Percentiles rank a stretch among this genome's conserved stretches.
Conservation (phyloP, 108 stramenopile species). For the Epipyxis sp. region DNA sequence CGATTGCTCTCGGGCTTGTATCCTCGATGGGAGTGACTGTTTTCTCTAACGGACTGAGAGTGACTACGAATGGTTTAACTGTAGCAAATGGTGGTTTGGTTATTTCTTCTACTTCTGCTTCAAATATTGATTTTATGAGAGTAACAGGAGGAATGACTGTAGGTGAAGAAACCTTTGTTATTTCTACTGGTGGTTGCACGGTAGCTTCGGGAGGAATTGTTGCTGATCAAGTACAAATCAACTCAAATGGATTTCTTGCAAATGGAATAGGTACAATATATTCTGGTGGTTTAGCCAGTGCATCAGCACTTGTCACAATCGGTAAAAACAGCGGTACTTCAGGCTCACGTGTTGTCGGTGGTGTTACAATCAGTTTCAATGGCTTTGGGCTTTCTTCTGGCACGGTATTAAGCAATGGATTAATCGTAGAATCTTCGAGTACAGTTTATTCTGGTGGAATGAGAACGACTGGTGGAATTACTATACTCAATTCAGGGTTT, state of each 20-base stretch:
- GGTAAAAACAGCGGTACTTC: too few species aligned
- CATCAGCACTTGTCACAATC: too few species aligned
- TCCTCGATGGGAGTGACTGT: background rate
- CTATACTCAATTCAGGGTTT: background rate
- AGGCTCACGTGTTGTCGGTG: too few species aligned
- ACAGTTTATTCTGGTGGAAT: too few species aligned
- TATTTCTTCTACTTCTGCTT: background rate
- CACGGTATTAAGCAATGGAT: too few species aligned
- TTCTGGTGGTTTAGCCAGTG: too few species aligned
- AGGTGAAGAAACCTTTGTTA: background rate
- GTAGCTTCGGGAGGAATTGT: background rate
- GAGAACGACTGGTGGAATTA: background rate
- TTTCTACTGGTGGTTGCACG: constrained; percentile 15
- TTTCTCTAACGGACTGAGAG: background rate
- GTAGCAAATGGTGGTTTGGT: background rate
- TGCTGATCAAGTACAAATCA: too few species aligned
- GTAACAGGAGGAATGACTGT: background rate
- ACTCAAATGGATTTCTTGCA: too few species aligned
- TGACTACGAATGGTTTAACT: background rate
- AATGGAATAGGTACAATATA: too few species aligned
- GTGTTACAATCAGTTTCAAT: too few species aligned
- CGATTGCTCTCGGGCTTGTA: background rate
- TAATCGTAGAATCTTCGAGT: too few species aligned
- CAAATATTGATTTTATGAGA: background rate
- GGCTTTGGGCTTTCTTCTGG: too few species aligned